These are phyloP conservation scores for Sordariomycetes sp. DNA, from an alignment of 2,329 filamentous ascomycete species.

Conservation along the genomic window DNA sequence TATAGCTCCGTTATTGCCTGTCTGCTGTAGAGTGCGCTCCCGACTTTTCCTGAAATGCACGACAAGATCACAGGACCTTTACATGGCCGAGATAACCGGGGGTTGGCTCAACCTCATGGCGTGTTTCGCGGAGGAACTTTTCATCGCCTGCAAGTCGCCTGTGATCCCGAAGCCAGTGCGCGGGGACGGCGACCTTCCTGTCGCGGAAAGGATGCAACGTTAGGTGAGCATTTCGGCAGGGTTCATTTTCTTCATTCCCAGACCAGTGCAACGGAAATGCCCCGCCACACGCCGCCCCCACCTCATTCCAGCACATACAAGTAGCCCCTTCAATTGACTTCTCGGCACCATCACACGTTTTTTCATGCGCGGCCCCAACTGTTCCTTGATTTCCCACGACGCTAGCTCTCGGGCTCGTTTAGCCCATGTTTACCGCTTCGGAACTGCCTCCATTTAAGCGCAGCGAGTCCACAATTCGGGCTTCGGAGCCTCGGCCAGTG, in stretches of 20 bases:
- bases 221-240: too few species aligned
- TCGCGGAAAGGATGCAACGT: too few species aligned
- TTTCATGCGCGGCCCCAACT: too few species aligned
- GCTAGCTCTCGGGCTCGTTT: background rate
- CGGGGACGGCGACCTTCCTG: too few species aligned
- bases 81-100: background rate
- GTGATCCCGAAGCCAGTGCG: background rate
- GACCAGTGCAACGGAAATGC: too few species aligned
- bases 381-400: background rate
- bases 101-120: background rate
- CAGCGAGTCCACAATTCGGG: background rate
- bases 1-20: background rate
- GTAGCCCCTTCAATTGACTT: too few species aligned
- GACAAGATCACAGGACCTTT: background rate
- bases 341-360: too few species aligned
- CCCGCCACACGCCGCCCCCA: too few species aligned
- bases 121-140: background rate
- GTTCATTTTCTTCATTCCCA: too few species aligned
- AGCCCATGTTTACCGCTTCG: background rate
- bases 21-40: background rate
- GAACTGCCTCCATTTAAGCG: background rate
- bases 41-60: background rate
- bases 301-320: too few species aligned
- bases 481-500: too few species aligned
- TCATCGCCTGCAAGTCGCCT: background rate